These are phyloP conservation scores for Grosmannia huntii DNA, from an alignment of 2,329 filamentous ascomycete species.

Conservation along the genomic window DNA sequence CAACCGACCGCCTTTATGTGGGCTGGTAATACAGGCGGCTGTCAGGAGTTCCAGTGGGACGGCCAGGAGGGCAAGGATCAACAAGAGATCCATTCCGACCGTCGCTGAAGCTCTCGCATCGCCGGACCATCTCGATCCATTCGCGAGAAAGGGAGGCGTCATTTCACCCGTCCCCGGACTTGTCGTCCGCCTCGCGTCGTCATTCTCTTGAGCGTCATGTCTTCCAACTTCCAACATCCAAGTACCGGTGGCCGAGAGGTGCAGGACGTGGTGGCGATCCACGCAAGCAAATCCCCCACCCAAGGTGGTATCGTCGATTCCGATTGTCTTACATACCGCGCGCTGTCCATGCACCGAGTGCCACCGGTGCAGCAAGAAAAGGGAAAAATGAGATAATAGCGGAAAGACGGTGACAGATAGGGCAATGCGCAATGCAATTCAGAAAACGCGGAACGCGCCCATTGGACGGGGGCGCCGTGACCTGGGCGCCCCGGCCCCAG, in stretches of 20 bases:
- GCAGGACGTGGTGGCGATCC: conserved; percentile 6
- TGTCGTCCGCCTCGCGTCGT: background rate
- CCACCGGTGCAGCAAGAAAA: background rate
- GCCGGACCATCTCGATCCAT: background rate
- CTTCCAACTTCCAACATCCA: background rate
- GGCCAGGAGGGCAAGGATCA: background rate
- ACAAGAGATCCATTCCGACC: background rate
- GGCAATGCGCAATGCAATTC: background rate
- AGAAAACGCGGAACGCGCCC: background rate
- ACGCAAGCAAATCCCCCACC: background rate
- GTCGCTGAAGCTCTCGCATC: background rate
- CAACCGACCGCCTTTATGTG: background rate
- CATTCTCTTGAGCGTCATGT: background rate
- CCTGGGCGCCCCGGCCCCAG: background rate
- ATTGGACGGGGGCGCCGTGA: background rate
- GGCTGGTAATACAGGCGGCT: background rate
- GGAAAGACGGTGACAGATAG: background rate
- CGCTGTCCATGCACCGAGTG: background rate
- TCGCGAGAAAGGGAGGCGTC: background rate
- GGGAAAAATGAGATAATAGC: too few species aligned
- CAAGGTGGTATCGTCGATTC: background rate
- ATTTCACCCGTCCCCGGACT: background rate
- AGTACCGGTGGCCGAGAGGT: conserved; percentile 8
- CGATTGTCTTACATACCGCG: background rate
- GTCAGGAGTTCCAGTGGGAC: background rate